Base-by-base conservation (phyloP, 2,329 filamentous ascomycete species). In the Metarhizium album region DNA sequence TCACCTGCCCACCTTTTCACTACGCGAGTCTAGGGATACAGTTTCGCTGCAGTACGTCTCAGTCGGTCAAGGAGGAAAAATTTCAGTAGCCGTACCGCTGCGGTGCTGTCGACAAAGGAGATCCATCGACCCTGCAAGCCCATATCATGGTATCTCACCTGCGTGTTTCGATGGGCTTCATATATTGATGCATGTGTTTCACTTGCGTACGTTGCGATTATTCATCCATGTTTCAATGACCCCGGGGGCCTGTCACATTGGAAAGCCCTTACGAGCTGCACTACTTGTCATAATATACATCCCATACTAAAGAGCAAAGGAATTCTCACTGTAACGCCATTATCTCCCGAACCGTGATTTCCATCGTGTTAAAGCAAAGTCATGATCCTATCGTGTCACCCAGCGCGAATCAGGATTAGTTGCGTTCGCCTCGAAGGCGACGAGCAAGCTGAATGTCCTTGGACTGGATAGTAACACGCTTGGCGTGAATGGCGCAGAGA, bases 391-490 rank as follows among this genome's bases (percentile, higher is more conserved):
- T 52, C 31, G 20, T 27, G 27, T 20, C 38, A 45, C 47, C 3
- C 0, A 6, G 5, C 8, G 22, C 11, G 18, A 42, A 6, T 1
- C 55, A 72, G 5, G 5, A 14, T 81, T 82, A 91, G 78, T 88
- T 90, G 71, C 87, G 86, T 79, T 93, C 90, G 60, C 93, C 93
- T 66, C 93, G 88, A 67, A 98, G 88, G 66, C 93, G 87, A 62
- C 93, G 87, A 65, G 91, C 90, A 47, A 97, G 83, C 76, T 97
- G 91, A 69, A 97, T 96, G 65, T 96, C 91, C 80, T 96, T 96
- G 60, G 84, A 84, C 74, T 91, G 91, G 74, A 97, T 97, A 67
- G 91, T 97, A 67, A 97, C 93, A 77, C 93, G 90, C 84, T 97
- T 97, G 74, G 93, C 91, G 76, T 97, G 93, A 72, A 97, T 95